Percentiles rank a stretch among this genome's conserved stretches.
Evolutionary conservation across 2,329 filamentous ascomycete species (phyloP).

Genomic region (Phialemonium atrogriseum): DNA sequence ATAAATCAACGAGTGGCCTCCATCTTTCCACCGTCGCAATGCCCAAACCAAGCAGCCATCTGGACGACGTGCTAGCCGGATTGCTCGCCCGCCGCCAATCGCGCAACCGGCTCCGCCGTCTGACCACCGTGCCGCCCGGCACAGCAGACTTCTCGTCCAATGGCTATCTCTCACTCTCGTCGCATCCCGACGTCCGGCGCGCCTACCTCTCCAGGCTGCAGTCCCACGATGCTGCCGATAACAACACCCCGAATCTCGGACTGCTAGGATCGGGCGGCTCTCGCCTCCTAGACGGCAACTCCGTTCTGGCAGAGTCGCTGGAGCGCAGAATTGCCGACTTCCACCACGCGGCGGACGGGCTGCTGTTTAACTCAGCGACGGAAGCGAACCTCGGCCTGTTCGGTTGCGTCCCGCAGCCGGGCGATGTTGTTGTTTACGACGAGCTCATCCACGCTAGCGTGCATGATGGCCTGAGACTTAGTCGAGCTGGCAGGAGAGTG

Average conservation of each 20-base stretch:
- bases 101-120: conserved; percentile 27
- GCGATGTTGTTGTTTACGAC: conserved; percentile 62
- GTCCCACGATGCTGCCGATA: no score
- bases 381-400: conserved; percentile 60
- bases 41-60: conserved; percentile 2
- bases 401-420: conserved; percentile 48
- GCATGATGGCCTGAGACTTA: conserved; percentile 67
- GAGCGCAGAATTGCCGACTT: conserved; percentile 39
- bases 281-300: conserved; percentile 45
- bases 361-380: conserved; percentile 53
- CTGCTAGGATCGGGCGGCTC: conserved; percentile 43
- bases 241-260: conserved; percentile 5
- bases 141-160: conserved; percentile 74
- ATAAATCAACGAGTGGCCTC: no score
- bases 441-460: conserved; percentile 70
- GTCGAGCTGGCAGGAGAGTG: conserved; percentile 39
- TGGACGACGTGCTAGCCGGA: conserved; percentile 20
- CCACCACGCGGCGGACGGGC: conserved; percentile 33
- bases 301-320: conserved; percentile 30
- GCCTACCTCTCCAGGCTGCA: conserved; percentile 47
- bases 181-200: conserved; percentile 40
- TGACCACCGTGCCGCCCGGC: conserved; percentile 53
- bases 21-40: no score
- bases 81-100: conserved; percentile 18
- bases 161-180: conserved; percentile 69